Evolutionary conservation across 1,139 yeast species (phyloP), one percentile per base, ranked within the genome.

Genomic region (Arxiozyma heterogenica): DNA sequence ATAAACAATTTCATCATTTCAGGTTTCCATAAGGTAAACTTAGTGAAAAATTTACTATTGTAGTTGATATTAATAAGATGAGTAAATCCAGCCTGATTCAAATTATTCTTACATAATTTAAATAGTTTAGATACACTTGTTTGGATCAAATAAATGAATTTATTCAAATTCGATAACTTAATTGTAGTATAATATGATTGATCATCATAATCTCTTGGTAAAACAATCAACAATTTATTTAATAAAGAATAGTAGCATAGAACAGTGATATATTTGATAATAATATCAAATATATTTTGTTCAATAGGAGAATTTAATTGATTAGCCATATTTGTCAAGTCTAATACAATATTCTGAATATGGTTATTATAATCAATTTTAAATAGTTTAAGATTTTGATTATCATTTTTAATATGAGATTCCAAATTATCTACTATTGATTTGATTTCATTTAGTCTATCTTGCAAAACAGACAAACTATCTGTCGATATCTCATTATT

Each of bases 131-230:
- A 18, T 1, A 47, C 6, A 42, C 50, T 51, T 15, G 55, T 52
- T 47, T 56, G 58, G 27, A 56, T 25, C 17, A 38, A 27, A 50
- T 53, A 54, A 12, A 49, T 20, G 3, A 49, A 4, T 43, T 66
- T 58, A 54, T 67, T 68, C 46, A 60, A 59, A 2, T 59, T 64
- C 9, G 77, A 72, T 20, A 49, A 51, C 8, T 53, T 41, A 4
- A 63, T 50, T 1, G 55, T 53, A 12, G 57, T 53, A 53, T 56
- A 65, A 54, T 65, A 65, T 11, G 50, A 34, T 20, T 54, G 56
- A 6, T 61, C 59, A 21, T 59, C 63, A 20, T 59, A 55, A 9
- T 58, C 53, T 21, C 27, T 43, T 4, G 66, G 63, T 18, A 65
- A 47, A 27, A 47, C 49, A 15, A 48, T 46, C 6, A 64, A 50